Evolutionary conservation across 768 basidiomycete species (phyloP).

Genomic region (Leccinum sublutescens): DNA sequence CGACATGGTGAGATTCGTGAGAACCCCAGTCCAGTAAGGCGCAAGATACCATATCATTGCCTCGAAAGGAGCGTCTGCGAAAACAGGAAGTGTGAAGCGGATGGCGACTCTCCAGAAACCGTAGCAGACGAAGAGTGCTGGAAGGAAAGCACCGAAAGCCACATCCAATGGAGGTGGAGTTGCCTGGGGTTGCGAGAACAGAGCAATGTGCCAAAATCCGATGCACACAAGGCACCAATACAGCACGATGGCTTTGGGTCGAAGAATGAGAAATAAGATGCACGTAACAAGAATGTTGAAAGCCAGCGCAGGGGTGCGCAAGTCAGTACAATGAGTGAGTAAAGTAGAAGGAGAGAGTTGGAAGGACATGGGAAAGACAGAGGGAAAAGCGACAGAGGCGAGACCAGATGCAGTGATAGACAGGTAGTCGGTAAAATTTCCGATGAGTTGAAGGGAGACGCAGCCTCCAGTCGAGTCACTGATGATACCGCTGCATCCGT

Average conservation of each 20-base stretch:
- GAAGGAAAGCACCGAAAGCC: conserved; percentile 78
- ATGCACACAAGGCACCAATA: conserved; percentile 82
- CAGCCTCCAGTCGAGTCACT: conserved; percentile 73
- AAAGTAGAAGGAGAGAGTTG: conserved; percentile 48
- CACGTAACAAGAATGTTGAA: conserved; percentile 70
- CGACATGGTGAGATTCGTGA: conserved; percentile 69
- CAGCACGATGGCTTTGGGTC: conserved; percentile 63
- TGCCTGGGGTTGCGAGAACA: conserved; percentile 72
- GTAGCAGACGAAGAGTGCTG: conserved; percentile 73
- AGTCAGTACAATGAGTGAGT: conserved; percentile 66
- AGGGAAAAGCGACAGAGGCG: conserved; percentile 69
- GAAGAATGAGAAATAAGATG: conserved; percentile 67
- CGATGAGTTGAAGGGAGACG: conserved; percentile 62
- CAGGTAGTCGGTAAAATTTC: conserved; percentile 69
- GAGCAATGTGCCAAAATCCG: conserved; percentile 80
- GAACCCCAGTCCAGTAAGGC: conserved; percentile 76
- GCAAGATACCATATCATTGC: conserved; percentile 69
- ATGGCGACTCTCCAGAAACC: conserved; percentile 76
- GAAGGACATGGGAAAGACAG: conserved; percentile 71
- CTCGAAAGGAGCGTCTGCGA: conserved; percentile 68
- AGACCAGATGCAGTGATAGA: conserved; percentile 61
- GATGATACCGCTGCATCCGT: conserved; percentile 54
- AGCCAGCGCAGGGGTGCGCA: conserved; percentile 65
- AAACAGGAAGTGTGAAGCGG: conserved; percentile 71
- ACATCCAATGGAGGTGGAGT: conserved; percentile 66